Evolutionary conservation across 305 asterid genomes (phyloP).

Genomic region (Plantago lanceolata): DNA sequence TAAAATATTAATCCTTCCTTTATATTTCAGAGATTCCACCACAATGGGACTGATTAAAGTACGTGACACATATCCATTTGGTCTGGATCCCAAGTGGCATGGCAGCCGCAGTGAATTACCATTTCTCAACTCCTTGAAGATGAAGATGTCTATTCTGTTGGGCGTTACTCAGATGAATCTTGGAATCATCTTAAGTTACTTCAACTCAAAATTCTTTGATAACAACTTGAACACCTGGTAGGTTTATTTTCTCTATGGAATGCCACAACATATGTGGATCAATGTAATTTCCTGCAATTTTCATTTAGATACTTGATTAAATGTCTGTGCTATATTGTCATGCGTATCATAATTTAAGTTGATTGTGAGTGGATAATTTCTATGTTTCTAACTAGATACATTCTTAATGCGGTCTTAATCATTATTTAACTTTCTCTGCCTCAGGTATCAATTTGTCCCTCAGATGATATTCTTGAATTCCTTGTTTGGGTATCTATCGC

Average conservation of each 20-base stretch:
- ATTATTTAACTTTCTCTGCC: neutral
- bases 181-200: constrained; percentile 48
- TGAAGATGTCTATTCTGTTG: constrained; percentile 53
- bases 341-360: neutral
- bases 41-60: constrained; percentile 38
- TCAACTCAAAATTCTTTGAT: constrained; percentile 39
- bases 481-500: constrained; percentile 49
- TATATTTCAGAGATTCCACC: constrained; percentile 34
- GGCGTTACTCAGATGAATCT: constrained; percentile 63
- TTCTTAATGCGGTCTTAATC: neutral
- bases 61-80: constrained; percentile 43
- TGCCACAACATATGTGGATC: constrained; percentile 8
- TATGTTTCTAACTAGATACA: neutral
- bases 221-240: constrained; percentile 46
- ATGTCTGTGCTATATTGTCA: neutral
- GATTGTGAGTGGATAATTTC: neutral
- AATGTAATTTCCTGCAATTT: neutral
- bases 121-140: constrained; percentile 46
- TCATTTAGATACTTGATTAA: neutral
- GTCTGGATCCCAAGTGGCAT: constrained; percentile 50
- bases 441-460: constrained; percentile 45
- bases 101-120: constrained; percentile 50
- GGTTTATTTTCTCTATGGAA: constrained; percentile 17
- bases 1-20: constrained; percentile 15
- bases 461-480: constrained; percentile 48